phyloP scores from a whole-genome alignment of 1,139 yeast species.

The Debaryomyces nepalensis region DNA sequence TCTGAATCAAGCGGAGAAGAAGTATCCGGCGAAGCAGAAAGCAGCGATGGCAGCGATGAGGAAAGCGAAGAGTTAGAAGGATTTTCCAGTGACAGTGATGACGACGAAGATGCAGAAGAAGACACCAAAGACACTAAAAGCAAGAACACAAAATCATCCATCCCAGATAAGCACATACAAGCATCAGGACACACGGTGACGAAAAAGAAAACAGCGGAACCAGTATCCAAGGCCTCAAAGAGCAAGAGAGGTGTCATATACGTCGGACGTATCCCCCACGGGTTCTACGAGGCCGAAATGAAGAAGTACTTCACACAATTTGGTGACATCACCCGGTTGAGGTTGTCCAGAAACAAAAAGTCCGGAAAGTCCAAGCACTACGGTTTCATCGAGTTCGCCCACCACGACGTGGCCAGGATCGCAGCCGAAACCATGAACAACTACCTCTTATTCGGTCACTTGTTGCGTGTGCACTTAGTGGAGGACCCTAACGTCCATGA shows the following conservation, averaged over 20 bases:
- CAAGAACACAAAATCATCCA: neutral
- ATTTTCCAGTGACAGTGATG: constrained; percentile 24
- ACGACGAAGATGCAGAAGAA: constrained; percentile 25
- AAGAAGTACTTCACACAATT: constrained; percentile 84
- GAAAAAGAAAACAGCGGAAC: constrained; percentile 12
- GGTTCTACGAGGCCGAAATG: constrained; percentile 86
- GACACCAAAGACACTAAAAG: constrained; percentile 17
- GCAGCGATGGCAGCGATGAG: constrained; percentile 22
- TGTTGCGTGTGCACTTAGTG: constrained; percentile 66
- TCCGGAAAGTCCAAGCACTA: constrained; percentile 93
- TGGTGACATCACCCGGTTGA: constrained; percentile 77
- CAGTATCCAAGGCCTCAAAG: constrained; percentile 26
- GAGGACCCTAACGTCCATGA: constrained; percentile 49
- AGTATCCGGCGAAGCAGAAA: constrained; percentile 28
- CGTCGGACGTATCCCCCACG: constrained; percentile 90
- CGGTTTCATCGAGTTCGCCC: constrained; percentile 85
- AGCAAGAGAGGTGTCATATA: constrained; percentile 68
- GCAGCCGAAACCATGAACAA: constrained; percentile 97
- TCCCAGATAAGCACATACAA: constrained; percentile 4
- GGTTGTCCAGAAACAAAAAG: constrained; percentile 85
- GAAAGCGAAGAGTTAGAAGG: constrained; percentile 31
- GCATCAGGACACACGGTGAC: constrained; percentile 9
- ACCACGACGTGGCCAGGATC: constrained; percentile 75
- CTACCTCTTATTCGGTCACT: constrained; percentile 85
- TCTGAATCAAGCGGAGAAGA: constrained; percentile 36